phyloP scores from a whole-genome alignment of 495 filamentous ascomycete species.

The Hypoxylon lienhwacheense region DNA sequence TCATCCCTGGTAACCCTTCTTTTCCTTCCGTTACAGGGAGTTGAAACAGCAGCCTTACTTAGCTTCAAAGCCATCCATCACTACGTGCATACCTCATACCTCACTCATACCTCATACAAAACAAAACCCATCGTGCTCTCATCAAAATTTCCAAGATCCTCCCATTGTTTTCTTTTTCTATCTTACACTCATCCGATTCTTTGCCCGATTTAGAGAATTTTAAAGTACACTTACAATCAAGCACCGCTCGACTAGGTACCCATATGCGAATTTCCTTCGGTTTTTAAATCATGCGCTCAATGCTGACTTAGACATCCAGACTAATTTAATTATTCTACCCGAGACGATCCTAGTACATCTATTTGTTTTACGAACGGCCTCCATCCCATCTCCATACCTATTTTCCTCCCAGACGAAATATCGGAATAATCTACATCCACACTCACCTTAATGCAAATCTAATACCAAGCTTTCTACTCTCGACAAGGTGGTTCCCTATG shows the following conservation, averaged over 20 bases:
- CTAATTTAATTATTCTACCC: slow-evolving; percentile 4
- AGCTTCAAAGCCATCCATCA: slow-evolving; percentile 14
- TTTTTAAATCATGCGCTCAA: slow-evolving; percentile 5
- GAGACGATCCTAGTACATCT: slow-evolving; percentile 11
- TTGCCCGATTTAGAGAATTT: slow-evolving; percentile 5
- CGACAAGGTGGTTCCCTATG: slow-evolving; percentile 9
- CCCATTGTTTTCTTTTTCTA: slow-evolving; percentile 16
- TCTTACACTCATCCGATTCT: neutral
- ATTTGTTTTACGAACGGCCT: neutral
- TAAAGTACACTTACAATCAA: too few relatives aligned
- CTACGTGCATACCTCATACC: too few relatives aligned
- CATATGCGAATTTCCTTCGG: neutral
- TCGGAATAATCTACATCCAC: neutral
- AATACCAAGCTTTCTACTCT: too few relatives aligned
- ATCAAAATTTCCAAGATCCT: slow-evolving; percentile 22
- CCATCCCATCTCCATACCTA: neutral
- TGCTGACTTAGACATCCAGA: slow-evolving; percentile 16
- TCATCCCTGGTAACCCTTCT: slow-evolving; percentile 17
- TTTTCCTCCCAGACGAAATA: too few relatives aligned
- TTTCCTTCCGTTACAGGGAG: slow-evolving; percentile 24
- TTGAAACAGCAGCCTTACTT: slow-evolving; percentile 26
- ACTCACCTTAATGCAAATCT: too few relatives aligned
- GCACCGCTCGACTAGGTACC: neutral
- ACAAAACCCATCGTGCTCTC: too few relatives aligned
- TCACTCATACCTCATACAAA: too few relatives aligned